Conservation (phyloP, 2,329 filamentous ascomycete genomes). For the Fusarium nanum region DNA sequence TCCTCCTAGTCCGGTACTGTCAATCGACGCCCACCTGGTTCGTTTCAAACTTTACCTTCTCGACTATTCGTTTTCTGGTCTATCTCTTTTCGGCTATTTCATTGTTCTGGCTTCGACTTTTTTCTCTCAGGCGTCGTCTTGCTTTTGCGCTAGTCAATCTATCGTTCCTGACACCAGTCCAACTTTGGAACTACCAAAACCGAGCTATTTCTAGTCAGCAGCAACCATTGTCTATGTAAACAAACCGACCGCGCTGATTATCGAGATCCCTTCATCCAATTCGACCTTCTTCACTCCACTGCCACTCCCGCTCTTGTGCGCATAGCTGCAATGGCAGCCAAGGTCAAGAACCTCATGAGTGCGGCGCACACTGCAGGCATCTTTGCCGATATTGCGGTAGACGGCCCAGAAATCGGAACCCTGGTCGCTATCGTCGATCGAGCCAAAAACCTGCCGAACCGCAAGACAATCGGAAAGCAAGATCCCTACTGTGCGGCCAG, state of each 20-base stretch:
- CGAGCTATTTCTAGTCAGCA: conserved; percentile 33
- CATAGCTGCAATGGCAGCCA: conserved; percentile 60
- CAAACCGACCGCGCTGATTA: conserved; percentile 32
- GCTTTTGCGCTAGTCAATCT: conserved; percentile 20
- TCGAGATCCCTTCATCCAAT: conserved; percentile 3
- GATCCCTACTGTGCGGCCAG: conserved; percentile 96
- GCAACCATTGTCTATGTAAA: conserved; percentile 44
- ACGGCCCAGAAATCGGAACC: conserved; percentile 93
- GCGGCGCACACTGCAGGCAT: conserved; percentile 89
- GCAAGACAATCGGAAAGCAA: conserved; percentile 98
- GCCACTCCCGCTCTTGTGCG: conserved; percentile 13
- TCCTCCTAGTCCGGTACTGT: conserved; percentile 8
- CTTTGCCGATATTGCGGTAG: conserved; percentile 91
- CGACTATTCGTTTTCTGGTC: conserved; percentile 30
- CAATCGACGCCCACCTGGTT: conserved; percentile 23
- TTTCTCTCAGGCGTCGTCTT: conserved; percentile 12
- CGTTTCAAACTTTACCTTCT: conserved; percentile 25
- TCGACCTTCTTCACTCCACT: not conserved
- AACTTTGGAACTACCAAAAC: conserved; percentile 32
- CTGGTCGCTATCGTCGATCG: conserved; percentile 92
- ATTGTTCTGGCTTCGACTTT: conserved; percentile 21
- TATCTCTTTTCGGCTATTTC: conserved; percentile 4
- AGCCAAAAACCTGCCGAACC: conserved; percentile 95
- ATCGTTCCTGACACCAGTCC: conserved; percentile 29
- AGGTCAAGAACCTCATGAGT: conserved; percentile 68